phyloP scores from a whole-genome alignment of 306 rosid genomes.

The Cercis canadensis region DNA sequence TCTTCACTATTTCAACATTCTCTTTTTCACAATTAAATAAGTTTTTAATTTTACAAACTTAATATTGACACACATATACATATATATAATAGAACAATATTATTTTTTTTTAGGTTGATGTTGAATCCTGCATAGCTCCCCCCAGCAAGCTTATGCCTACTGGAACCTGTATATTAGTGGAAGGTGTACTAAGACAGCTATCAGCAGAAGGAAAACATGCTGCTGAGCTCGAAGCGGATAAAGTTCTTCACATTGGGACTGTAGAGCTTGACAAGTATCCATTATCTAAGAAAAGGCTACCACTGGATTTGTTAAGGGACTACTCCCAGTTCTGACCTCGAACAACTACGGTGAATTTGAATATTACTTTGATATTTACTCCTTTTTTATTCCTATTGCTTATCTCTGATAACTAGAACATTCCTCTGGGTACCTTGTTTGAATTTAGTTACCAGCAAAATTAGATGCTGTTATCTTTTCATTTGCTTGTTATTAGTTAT shows the following conservation, averaged over 20 bases:
- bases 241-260: slow-evolving; percentile 72
- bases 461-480: background rate
- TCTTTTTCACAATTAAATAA: too few species aligned
- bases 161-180: slow-evolving; percentile 85
- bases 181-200: slow-evolving; percentile 66
- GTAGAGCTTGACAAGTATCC: slow-evolving; percentile 78
- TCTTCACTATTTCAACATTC: too few species aligned
- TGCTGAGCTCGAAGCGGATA: slow-evolving; percentile 75
- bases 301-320: slow-evolving; percentile 70
- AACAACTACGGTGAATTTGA: slow-evolving; percentile 75
- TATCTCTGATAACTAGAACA: background rate
- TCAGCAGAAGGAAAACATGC: slow-evolving; percentile 52
- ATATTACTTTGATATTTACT: slow-evolving; percentile 25
- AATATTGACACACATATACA: too few species aligned
- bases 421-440: background rate
- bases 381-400: slow-evolving; percentile 23
- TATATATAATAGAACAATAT: too few species aligned
- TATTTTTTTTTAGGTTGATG: slow-evolving; percentile 72
- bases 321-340: slow-evolving; percentile 78
- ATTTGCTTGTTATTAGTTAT: slow-evolving; percentile 9
- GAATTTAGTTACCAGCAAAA: slow-evolving; percentile 10
- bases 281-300: slow-evolving; percentile 69
- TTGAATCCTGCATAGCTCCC: slow-evolving; percentile 64
- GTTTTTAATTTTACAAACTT: too few species aligned
- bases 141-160: slow-evolving; percentile 54